Base-by-base conservation (phyloP, 2,329 filamentous ascomycete genomes). In the Diaporthe batatas region DNA sequence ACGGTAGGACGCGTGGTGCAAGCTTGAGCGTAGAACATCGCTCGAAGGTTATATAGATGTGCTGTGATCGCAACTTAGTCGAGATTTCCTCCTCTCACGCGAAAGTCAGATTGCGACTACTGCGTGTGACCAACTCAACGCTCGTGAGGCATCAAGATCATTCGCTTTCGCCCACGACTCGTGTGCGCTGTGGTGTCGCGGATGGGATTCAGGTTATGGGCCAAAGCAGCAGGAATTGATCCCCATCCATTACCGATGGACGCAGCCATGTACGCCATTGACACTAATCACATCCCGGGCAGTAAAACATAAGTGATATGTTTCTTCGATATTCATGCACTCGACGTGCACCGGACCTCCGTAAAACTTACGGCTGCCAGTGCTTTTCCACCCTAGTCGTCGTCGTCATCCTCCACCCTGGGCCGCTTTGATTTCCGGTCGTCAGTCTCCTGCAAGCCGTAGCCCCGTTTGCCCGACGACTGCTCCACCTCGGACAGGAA, bases 401-500 rank as follows among this genome's bases (percentile, higher is more conserved):
- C 85, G 47, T 87, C 85, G 39, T 95, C 94, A 73, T 94, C 93
- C 34, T 96, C 93, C 32, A 96, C 90, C 77, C 93, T 90, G 29
- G 92, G 92, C 78, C 93, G 90, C 86, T 98, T 98, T 65, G 88
- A 85, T 79, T 86, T 83, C 76, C 87, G 82, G 54, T 82, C 87
- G 71, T 89, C 90, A 0, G 87, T 87, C 39, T 93, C 92, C 76
- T 94, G 91, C 73, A 96, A 83, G 0, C 94, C 94, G 80, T 93
- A 95, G 47, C 93, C 90, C 80, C 95, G 91, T 83, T 93, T 94
- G 3, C 71, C 72, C 18, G 89, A 87, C 3, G 88, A 85, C 81
- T 91, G 89, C 82, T 86, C 91, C 78, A 88, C 95, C 81, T 98
- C 95, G 47, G 91, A 92, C 81, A 99, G 91, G 86, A 99, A 97